Evolutionary conservation across 768 basidiomycete genomes (phyloP), one percentile per base, ranked within the genome.

Genomic region (Leccinellum luteum): DNA sequence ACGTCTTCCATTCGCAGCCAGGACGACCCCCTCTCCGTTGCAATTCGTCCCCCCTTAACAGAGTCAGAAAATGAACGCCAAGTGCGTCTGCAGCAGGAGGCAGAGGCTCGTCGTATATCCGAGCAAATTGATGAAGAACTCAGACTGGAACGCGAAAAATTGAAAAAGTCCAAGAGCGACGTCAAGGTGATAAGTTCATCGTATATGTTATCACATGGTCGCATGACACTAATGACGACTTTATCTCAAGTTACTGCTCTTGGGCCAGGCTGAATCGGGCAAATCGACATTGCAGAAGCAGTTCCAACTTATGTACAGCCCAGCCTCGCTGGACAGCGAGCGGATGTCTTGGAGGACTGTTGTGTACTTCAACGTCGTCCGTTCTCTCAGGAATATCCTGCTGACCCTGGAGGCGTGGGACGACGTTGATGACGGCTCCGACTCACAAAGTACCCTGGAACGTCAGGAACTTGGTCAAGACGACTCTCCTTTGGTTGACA

Each of bases 61-160:
- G 91, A 93, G 76, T 84, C 86, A 0, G 85, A 86, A 2, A 67
- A 74, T 0, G 85, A 92, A 68, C 85, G 87, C 49, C 75, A 77
- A 49, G 61, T 72, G 31, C 83, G 91, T 56, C 80, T 91, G 17
- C 74, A 79, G 59, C 70, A 76, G 34, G 91, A 93, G 73, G 83
- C 83, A 0, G 87, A 91, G 60, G 89, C 90, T 3, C 87, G 85
- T 69, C 81, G 84, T 49, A 75, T 87, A 58, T 91, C 88, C 49
- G 90, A 93, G 59, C 81, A 81, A 70, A 93, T 93, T 65, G 91
- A 93, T 73, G 90, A 91, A 66, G 83, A 90, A 64, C 78, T 93
- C 53, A 82, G 84, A 62, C 74, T 76, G 57, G 91, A 93, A 66
- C 80, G 84, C 56, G 87, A 88, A 69, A 79, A 77, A 51, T 64